These are phyloP conservation scores for Ananas comosus DNA, from an alignment of 176 grass and related monocot genomes.

Conservation along the genomic window DNA sequence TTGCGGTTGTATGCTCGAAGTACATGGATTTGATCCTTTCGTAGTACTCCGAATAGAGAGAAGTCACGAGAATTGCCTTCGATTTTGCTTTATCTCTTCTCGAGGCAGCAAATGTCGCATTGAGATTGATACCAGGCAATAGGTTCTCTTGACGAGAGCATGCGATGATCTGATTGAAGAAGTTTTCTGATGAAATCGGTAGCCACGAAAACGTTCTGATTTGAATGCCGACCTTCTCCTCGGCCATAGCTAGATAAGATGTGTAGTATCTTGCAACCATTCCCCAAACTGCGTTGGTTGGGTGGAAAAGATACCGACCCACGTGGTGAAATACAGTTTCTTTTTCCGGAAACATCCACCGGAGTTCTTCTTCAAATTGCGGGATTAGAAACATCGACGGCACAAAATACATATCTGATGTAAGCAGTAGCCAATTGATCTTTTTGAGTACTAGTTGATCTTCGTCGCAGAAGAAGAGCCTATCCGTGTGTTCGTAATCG, in stretches of 20 bases:
- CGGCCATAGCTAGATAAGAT: conserved; percentile 36
- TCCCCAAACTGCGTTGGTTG: conserved; percentile 41
- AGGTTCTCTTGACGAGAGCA: conserved; percentile 42
- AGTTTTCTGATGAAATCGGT: conserved; percentile 26
- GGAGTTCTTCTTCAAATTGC: conserved; percentile 29
- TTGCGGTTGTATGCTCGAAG: conserved; percentile 36
- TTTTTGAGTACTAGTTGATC: conserved; percentile 33
- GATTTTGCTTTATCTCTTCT: conserved; percentile 3
- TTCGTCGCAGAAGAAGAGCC: conserved; percentile 44
- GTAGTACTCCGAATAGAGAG: conserved; percentile 18
- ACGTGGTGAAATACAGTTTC: conserved; percentile 45
- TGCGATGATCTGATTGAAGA: conserved; percentile 36
- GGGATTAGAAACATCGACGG: conserved; percentile 36
- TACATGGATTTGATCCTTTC: conserved; percentile 49
- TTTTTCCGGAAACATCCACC: conserved; percentile 36
- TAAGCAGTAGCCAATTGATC: conserved; percentile 50
- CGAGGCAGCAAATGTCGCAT: background rate
- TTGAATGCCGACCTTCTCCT: conserved; percentile 45
- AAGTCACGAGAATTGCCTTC: conserved; percentile 45
- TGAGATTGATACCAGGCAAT: conserved; percentile 34
- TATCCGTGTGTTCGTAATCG: conserved; percentile 17
- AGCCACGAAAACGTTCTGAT: conserved; percentile 21
- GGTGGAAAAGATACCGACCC: conserved; percentile 41
- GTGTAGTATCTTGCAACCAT: conserved; percentile 40
- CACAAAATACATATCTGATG: conserved; percentile 39